phyloP scores from a whole-genome alignment of 495 filamentous ascomycete species.

The Neurospora hispaniola region DNA sequence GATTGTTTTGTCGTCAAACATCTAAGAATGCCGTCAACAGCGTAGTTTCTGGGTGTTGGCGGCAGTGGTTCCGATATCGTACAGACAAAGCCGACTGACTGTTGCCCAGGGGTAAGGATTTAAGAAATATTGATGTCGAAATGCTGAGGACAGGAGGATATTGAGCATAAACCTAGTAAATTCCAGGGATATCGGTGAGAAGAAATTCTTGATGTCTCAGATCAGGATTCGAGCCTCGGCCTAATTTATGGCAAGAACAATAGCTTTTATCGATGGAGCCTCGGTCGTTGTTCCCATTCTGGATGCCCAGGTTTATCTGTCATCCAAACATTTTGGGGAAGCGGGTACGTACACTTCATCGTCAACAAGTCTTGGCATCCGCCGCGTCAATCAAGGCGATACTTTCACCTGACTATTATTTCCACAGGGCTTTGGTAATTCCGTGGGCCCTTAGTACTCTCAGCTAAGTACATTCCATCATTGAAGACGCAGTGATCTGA shows the following conservation, averaged over 20 bases:
- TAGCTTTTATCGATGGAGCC: not conserved
- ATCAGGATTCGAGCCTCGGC: not conserved
- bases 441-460: too few relatives aligned
- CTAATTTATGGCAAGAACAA: not conserved
- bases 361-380: not conserved
- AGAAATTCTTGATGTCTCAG: not conserved
- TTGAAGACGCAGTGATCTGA: not conserved
- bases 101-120: not conserved
- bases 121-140: too few relatives aligned
- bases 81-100: not conserved
- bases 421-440: not conserved
- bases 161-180: not conserved
- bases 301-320: not conserved
- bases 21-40: not conserved
- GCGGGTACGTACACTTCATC: not conserved
- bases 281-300: conserved; percentile 4
- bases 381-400: not conserved
- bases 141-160: not conserved
- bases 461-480: not conserved
- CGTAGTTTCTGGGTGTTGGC: not conserved
- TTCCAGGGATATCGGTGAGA: not conserved
- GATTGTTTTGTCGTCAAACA: not conserved
- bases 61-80: not conserved
- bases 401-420: not conserved
- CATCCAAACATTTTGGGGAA: not conserved